A percentile compares a stretch with the other conserved stretches of the same genome.
Conservation (phyloP, 805 yeast species). For the Torulaspora franciscae region DNA sequence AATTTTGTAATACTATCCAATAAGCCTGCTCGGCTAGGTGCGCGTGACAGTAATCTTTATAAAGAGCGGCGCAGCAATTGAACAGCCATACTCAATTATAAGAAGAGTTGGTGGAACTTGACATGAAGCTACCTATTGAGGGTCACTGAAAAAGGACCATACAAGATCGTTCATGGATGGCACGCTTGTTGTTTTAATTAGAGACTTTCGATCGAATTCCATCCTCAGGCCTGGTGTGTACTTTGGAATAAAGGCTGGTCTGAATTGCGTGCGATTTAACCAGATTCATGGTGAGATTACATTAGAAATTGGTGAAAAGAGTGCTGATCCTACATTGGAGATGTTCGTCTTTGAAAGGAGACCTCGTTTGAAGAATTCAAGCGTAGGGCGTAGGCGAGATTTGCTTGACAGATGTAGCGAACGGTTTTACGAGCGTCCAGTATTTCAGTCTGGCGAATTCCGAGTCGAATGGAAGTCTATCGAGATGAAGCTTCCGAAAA, state of each 20-base stretch:
- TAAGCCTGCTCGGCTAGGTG: not conserved
- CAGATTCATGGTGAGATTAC: not conserved
- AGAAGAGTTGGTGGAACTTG: not conserved
- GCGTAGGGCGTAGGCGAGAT: slow-evolving; percentile 12
- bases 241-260: slow-evolving; percentile 11
- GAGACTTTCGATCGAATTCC: not conserved
- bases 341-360: slow-evolving; percentile 14
- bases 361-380: slow-evolving; percentile 1
- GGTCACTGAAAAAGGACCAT: not conserved
- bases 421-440: not conserved
- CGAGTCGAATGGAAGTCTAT: slow-evolving; percentile 16
- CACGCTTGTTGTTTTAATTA: slow-evolving; percentile 9
- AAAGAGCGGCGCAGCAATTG: slow-evolving; percentile 6
- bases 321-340: slow-evolving; percentile 3
- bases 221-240: slow-evolving; percentile 10
- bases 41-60: not conserved
- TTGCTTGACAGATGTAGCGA: slow-evolving; percentile 7
- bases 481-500: slow-evolving; percentile 1
- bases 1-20: slow-evolving; percentile 1
- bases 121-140: not conserved
- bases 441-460: slow-evolving; percentile 1
- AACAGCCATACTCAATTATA: not conserved
- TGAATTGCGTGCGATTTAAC: slow-evolving; percentile 15
- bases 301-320: slow-evolving; percentile 4
- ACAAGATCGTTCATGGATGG: slow-evolving; percentile 10